Conservation (phyloP, 1,139 yeast species). For the Saccharomyces hybrid region DNA sequence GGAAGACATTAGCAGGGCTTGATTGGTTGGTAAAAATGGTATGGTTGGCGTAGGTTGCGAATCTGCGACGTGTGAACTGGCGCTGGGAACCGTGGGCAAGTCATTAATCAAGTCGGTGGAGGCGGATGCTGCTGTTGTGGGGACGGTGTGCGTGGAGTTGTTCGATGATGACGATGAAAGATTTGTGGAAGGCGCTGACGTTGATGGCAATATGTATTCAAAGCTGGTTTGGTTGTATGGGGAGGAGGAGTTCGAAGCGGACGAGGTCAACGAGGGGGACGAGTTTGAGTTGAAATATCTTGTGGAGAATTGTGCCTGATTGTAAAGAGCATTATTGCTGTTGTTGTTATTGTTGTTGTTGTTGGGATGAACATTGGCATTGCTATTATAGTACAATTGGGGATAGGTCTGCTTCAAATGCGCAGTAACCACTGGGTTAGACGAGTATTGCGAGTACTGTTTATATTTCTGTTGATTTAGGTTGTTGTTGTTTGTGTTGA, state of each 20-base stretch:
- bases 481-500: not conserved
- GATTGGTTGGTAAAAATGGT: not conserved
- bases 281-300: not conserved
- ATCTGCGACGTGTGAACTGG: not conserved
- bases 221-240: not conserved
- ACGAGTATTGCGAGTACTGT: slow-evolving; percentile 2
- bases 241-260: not conserved
- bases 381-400: slow-evolving; percentile 18
- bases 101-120: not conserved
- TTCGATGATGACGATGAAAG: not conserved
- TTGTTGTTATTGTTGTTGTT: slow-evolving; percentile 4
- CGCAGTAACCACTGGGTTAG: slow-evolving; percentile 11
- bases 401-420: slow-evolving; percentile 24
- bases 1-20: slow-evolving; percentile 1
- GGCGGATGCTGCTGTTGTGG: not conserved
- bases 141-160: not conserved
- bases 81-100: not conserved
- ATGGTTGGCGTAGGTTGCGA: not conserved
- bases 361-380: slow-evolving; percentile 10
- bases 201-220: not conserved
- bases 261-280: not conserved
- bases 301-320: not conserved
- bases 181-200: not conserved
- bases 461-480: slow-evolving; percentile 5
- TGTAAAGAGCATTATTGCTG: not conserved